Evolutionary conservation across 257 asterid genomes (phyloP).

Genomic region (Scutellaria minor): DNA sequence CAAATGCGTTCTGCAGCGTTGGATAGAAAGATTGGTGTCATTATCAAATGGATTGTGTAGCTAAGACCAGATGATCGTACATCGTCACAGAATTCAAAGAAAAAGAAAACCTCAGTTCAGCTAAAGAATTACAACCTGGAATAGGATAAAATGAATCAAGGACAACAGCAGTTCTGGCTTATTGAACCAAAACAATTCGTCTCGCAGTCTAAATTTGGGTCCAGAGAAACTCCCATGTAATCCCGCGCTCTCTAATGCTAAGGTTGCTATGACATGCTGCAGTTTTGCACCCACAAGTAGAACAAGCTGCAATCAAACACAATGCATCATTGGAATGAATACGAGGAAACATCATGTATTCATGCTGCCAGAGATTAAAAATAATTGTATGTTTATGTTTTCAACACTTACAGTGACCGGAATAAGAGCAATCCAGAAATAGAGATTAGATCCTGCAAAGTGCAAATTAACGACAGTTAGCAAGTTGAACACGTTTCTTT

Average conservation of each 20-base stretch:
- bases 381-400: no score
- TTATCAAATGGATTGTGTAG: slow-evolving; percentile 52
- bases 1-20: slow-evolving; percentile 54
- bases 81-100: not conserved
- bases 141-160: slow-evolving; percentile 87
- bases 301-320: slow-evolving; percentile 68
- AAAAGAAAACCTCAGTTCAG: not conserved
- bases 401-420: slow-evolving; percentile 75
- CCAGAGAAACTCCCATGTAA: slow-evolving; percentile 57
- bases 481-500: slow-evolving; percentile 4
- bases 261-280: slow-evolving; percentile 93
- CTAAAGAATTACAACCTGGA: slow-evolving; percentile 65
- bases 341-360: no score
- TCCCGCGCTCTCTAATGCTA: slow-evolving; percentile 97
- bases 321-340: slow-evolving; percentile 18
- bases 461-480: slow-evolving; percentile 28
- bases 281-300: slow-evolving; percentile 88
- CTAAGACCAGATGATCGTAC: not conserved
- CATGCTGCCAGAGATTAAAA: no score
- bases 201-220: slow-evolving; percentile 77
- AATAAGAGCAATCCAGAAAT: slow-evolving; percentile 97
- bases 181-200: slow-evolving; percentile 96
- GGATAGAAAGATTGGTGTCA: slow-evolving; percentile 19
- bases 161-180: slow-evolving; percentile 80
- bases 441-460: slow-evolving; percentile 93